phyloP scores from a whole-genome alignment of 208 protist genomes.

The Crithidia acanthocephali region DNA sequence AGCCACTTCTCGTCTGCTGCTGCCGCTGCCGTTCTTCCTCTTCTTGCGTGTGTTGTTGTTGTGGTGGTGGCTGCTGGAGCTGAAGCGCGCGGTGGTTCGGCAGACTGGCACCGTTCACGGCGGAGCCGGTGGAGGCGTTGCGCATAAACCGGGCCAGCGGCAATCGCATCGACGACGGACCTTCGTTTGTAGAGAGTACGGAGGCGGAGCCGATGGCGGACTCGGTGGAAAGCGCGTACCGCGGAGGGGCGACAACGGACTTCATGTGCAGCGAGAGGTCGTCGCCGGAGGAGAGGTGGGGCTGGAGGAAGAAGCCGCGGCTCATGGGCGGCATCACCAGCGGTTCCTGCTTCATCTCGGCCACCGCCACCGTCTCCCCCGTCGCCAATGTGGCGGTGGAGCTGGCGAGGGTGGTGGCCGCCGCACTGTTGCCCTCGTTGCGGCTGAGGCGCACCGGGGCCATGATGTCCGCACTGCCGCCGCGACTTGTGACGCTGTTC shows the following conservation, averaged over 20 bases:
- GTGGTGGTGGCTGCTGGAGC: conserved; percentile 1
- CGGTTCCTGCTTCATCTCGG: conserved; percentile 1
- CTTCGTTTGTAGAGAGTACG: conserved; percentile 19
- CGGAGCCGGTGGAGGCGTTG: conserved; percentile 4
- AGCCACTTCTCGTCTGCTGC: not conserved
- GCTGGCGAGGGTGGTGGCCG: not conserved
- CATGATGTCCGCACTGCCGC: conserved; percentile 14
- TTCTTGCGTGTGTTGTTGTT: not conserved
- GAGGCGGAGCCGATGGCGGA: conserved; percentile 14
- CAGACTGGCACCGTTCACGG: not conserved
- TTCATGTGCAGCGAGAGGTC: not conserved
- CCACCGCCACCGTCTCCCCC: not conserved
- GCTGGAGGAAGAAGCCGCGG: conserved; percentile 14
- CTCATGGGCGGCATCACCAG: not conserved
- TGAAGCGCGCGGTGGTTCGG: not conserved
- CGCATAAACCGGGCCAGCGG: conserved; percentile 22
- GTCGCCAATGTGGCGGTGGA: conserved; percentile 1
- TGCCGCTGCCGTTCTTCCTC: not conserved
- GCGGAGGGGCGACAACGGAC: not conserved
- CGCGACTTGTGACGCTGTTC: not conserved
- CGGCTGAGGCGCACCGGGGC: conserved; percentile 20
- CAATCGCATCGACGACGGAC: conserved; percentile 18
- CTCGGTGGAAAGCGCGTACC: not conserved
- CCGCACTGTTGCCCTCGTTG: not conserved
- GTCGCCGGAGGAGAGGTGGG: not conserved